phyloP scores from a whole-genome alignment of 768 basidiomycete genomes.

The Lentinula sp. region DNA sequence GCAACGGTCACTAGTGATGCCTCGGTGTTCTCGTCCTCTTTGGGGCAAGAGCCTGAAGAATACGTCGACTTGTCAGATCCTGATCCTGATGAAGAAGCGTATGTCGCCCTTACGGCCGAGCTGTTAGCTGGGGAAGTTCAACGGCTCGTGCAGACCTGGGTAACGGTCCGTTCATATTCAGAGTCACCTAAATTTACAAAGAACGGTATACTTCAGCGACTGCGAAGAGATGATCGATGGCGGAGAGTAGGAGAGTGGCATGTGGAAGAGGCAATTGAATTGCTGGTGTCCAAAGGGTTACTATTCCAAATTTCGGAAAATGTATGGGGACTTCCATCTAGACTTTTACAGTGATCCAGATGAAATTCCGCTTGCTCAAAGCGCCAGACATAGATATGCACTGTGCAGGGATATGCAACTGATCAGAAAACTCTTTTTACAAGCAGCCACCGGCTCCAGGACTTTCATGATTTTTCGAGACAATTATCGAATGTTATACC shows the following conservation, averaged over 20 bases:
- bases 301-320: not conserved
- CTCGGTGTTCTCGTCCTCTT: slow-evolving; percentile 21
- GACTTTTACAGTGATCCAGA: not conserved
- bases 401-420: no score
- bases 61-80: slow-evolving; percentile 58
- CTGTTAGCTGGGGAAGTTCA: slow-evolving; percentile 45
- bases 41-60: slow-evolving; percentile 16
- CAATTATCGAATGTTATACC: no score
- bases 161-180: slow-evolving; percentile 9
- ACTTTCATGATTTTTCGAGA: no score
- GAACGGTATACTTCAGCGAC: slow-evolving; percentile 37
- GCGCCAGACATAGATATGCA: no score
- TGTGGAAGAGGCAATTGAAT: slow-evolving; percentile 53
- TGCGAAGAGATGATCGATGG: slow-evolving; percentile 63
- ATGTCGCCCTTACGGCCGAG: slow-evolving; percentile 51
- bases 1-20: slow-evolving; percentile 20
- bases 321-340: not conserved
- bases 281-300: slow-evolving; percentile 23
- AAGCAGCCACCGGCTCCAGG: no score
- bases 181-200: slow-evolving; percentile 17
- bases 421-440: no score
- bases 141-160: slow-evolving; percentile 33
- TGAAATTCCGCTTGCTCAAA: not conserved
- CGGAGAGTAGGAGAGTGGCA: slow-evolving; percentile 56
- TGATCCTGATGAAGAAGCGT: slow-evolving; percentile 54